A percentile compares a stretch with the other conserved stretches of the same genome.
These are phyloP conservation scores for Rubia occidens DNA, from an alignment of 305 asterid species.

Conservation along the genomic window DNA sequence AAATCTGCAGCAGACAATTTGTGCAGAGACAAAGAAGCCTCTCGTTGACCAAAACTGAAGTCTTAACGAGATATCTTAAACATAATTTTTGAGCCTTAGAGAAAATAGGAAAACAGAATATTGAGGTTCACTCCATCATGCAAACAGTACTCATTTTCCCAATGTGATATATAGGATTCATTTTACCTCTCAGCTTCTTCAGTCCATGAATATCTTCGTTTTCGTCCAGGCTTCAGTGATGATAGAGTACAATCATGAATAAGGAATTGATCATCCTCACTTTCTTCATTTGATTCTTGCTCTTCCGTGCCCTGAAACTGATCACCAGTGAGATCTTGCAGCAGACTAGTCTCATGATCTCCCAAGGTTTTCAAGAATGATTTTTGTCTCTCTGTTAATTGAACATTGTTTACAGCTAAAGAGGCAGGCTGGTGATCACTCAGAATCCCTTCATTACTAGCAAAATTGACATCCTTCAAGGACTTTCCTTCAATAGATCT, in stretches of 20 bases:
- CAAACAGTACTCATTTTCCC: neutral
- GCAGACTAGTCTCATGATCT: constrained; percentile 28
- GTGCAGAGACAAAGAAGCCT: neutral
- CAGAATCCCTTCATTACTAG: constrained; percentile 28
- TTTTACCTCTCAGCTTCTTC: constrained; percentile 84
- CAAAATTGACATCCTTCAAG: constrained; percentile 33
- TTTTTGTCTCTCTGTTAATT: constrained; percentile 30
- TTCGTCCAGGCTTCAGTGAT: constrained; percentile 41
- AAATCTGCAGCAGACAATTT: constrained; percentile 1
- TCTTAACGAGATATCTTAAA: neutral
- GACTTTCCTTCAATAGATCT: constrained; percentile 29
- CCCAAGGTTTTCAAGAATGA: constrained; percentile 26
- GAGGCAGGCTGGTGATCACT: constrained; percentile 26
- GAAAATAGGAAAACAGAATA: neutral
- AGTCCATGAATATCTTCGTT: constrained; percentile 66
- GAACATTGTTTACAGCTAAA: constrained; percentile 28
- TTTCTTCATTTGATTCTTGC: constrained; percentile 43
- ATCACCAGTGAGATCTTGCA: constrained; percentile 26
- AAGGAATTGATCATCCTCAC: constrained; percentile 29
- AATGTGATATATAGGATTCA: constrained; percentile 18
- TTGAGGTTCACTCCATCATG: constrained; percentile 2
- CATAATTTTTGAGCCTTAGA: neutral
- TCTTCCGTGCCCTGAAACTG: constrained; percentile 27
- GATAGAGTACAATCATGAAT: constrained; percentile 49
- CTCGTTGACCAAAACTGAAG: neutral